Percentiles rank a stretch among this genome's conserved stretches.
Conservation (phyloP, 169 alveolate species). For the Eimeria maxima region DNA sequence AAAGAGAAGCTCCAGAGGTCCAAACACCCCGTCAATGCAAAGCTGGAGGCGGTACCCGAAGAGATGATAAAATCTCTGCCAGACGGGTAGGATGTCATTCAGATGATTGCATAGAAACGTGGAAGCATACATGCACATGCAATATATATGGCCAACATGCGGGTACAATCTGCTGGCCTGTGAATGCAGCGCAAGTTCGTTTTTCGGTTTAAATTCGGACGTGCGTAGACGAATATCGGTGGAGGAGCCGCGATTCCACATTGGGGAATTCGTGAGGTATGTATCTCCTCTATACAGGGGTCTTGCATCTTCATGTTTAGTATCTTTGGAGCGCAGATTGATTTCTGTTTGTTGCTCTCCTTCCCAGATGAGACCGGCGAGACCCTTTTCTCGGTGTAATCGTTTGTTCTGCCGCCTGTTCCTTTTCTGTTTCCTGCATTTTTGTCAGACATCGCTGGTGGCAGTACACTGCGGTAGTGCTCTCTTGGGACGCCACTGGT, state of each 20-base stretch:
- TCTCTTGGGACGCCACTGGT: constrained; percentile 78
- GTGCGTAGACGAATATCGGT: constrained; percentile 11
- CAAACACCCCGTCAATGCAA: neutral
- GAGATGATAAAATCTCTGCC: neutral
- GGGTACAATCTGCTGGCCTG: neutral
- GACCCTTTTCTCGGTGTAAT: neutral
- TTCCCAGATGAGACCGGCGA: neutral
- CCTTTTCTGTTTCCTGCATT: neutral
- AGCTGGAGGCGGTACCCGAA: constrained; percentile 59
- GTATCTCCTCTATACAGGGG: neutral
- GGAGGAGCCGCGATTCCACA: constrained; percentile 26
- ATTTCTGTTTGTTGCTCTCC: neutral
- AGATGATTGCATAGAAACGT: neutral
- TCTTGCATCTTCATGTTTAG: neutral
- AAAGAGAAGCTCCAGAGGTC: neutral
- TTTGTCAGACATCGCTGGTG: constrained; percentile 81
- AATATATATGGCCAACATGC: neutral
- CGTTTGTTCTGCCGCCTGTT: neutral
- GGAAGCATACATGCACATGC: neutral
- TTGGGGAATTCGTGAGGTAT: constrained; percentile 42
- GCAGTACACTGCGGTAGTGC: constrained; percentile 72
- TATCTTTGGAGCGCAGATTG: neutral
- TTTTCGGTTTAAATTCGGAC: constrained; percentile 19
- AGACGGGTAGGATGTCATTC: neutral
- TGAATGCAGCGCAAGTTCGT: neutral